Evolutionary conservation across 1,284 basidiomycete species (phyloP), one percentile per base, ranked within the genome.

Genomic region (Cutaneotrichosporon cyanovorans): DNA sequence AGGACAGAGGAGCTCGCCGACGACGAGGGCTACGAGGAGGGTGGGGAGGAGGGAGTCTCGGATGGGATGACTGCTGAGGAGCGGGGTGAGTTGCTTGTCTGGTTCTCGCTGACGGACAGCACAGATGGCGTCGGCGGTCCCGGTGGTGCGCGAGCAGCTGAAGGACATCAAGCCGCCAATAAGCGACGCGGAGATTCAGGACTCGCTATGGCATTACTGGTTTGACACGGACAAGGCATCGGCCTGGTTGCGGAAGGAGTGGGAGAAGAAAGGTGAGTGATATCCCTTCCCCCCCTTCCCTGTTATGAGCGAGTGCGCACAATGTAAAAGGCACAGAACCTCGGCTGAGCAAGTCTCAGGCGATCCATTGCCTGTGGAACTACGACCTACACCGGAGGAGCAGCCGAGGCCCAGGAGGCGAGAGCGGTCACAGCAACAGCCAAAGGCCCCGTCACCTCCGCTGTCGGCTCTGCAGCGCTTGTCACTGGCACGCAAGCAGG

Each of bases 191-290:
- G 77, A 80, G 42, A 85, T 98, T 66, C 81, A 80, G 61, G 85
- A 91, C 57, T 77, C 80, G 1, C 75, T 97, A 37, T 97, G 90
- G 85, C 83, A 97, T 58, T 81, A 77, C 59, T 87, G 86, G 72
- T 97, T 95, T 61, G 83, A 96, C 61, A 78, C 86, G 16, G 81
- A 88, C 34, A 78, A 83, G 61, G 82, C 86, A 6, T 73, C 92
- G 14, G 72, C 80, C 32, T 86, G 82, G 78, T 75, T 90, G 20
- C 59, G 84, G 23, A 71, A 70, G 51, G 69, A 73, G 34, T 60
- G 67, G 56, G 68, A 82, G 22, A 82, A 85, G 58, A 87, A 84
- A 87, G 89, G 90, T 93, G 75, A 85, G 78, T 72, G 44, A 11
- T 28, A 7, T 28, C 12, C 25, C 25, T 7, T 28, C 25, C 25